Evolutionary conservation across 1,139 yeast species (phyloP), one percentile per base, ranked within the genome.

Genomic region (Yamadazyma friedrichii): DNA sequence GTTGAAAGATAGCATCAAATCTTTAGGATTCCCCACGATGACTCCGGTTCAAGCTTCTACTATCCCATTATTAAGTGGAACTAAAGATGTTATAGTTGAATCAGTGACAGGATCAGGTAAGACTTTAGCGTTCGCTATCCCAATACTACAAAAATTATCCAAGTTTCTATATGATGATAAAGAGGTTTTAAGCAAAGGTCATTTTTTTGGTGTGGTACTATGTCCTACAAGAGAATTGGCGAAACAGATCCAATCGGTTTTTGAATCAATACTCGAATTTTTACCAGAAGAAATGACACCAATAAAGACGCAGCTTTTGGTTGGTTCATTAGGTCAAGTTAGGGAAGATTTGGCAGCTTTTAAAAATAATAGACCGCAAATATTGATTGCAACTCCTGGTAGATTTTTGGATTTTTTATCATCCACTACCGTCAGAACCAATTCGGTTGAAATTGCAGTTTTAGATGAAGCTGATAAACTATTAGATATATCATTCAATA

Each of bases 31-130:
- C 57, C 76, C 79, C 2, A 65, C 78, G 12, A 89, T 93, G 97
- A 93, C 99, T 0, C 97, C 99, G 0, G 98, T 93, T 0, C 99
- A 93, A 59, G 98, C 98, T 0, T 81, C 98, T 0, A 85, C 95
- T 0, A 86, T 93, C 38, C 98, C 99, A 0, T 67, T 91, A 41
- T 79, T 94, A 51, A 65, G 85, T 35, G 84, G 84, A n/a, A 86
- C 91, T 54, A 93, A 93, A 57, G 98, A 93, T 64, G 98, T 93
- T 9, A 95, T 94, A 9, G 97, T 89, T 2, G 96, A 91, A 57
- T 89, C 98, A 0, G 96, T 89, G 2, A 93, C 98, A 0, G 98
- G 98, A 0, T 89, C 98, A 0, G 98, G 98, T 8, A 93, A 93
- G 59, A 93, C 98, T 0, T 63, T 91, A 27, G 88, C 98, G 3